A percentile compares a stretch with the other conserved stretches of the same genome.
These are phyloP conservation scores for Pseudocercospora ulei DNA, from an alignment of 2,329 filamentous ascomycete species.

Conservation along the genomic window DNA sequence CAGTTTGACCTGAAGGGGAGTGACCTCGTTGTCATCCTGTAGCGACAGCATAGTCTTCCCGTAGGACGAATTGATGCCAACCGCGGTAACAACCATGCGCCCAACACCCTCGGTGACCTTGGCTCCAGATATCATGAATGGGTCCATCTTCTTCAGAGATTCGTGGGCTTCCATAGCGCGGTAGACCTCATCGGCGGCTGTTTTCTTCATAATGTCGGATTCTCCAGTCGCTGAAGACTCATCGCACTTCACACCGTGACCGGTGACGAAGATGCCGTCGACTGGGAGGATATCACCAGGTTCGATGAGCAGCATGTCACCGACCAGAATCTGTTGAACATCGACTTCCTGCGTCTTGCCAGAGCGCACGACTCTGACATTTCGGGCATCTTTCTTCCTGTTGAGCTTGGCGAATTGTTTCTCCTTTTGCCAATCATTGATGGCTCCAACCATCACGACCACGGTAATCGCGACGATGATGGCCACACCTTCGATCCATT, in stretches of 20 bases:
- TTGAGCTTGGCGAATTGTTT: conserved; percentile 71
- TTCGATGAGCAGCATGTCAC: conserved; percentile 63
- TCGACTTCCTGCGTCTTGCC: conserved; percentile 60
- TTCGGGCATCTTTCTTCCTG: conserved; percentile 65
- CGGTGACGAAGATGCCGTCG: conserved; percentile 60
- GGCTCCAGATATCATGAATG: conserved; percentile 78
- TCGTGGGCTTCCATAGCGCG: conserved; percentile 54
- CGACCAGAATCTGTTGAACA: conserved; percentile 61
- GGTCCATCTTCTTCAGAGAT: conserved; percentile 58
- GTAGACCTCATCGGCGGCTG: conserved; percentile 55
- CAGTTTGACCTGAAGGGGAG: conserved; percentile 66
- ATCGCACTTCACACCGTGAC: conserved; percentile 60
- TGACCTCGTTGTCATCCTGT: conserved; percentile 65
- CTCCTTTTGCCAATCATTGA: conserved; percentile 76
- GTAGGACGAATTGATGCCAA: conserved; percentile 63
- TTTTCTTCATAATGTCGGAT: conserved; percentile 62
- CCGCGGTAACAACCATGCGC: conserved; percentile 63
- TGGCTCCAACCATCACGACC: conserved; percentile 65
- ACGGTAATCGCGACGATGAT: conserved; percentile 68
- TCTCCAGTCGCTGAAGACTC: conserved; percentile 70
- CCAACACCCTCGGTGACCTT: conserved; percentile 69
- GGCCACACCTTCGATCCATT: conserved; percentile 75
- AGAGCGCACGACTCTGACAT: conserved; percentile 66
- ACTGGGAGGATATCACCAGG: conserved; percentile 64
- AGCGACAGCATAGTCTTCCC: conserved; percentile 72